These are phyloP conservation scores for Sechiopsis laciniata DNA, from an alignment of 306 rosid species.

Conservation along the genomic window DNA sequence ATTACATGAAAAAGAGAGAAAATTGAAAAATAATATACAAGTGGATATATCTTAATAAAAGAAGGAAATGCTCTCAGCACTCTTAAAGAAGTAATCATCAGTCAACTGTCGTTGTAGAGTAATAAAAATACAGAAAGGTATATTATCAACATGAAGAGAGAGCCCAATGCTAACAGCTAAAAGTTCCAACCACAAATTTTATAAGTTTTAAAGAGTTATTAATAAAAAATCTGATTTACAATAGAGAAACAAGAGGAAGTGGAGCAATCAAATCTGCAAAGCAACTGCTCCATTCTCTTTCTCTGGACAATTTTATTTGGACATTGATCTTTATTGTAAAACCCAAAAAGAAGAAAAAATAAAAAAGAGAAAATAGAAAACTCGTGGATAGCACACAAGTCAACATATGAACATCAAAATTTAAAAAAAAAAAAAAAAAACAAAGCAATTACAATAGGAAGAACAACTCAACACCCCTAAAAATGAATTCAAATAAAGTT, in stretches of 20 bases:
- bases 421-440: slow-evolving; percentile 2
- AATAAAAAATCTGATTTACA: slow-evolving; percentile 58
- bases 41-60: no score
- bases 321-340: neutral
- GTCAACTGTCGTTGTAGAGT: slow-evolving; percentile 44
- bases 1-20: no score
- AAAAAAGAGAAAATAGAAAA: neutral
- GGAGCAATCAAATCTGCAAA: slow-evolving; percentile 62
- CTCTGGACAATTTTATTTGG: slow-evolving; percentile 26
- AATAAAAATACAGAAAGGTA: neutral
- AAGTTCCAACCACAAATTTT: neutral
- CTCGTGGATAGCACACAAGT: slow-evolving; percentile 13
- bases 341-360: neutral
- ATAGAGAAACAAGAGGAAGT: slow-evolving; percentile 83
- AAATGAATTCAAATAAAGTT: no score
- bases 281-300: slow-evolving; percentile 69
- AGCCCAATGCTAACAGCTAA: neutral
- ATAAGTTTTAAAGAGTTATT: neutral
- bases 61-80: slow-evolving; percentile 67
- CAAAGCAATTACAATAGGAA: slow-evolving; percentile 6
- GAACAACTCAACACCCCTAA: no score
- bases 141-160: neutral
- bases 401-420: slow-evolving; percentile 14
- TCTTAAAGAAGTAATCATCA: slow-evolving; percentile 66
- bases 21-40: no score